Evolutionary conservation across 345 rosid genomes (phyloP).

Genomic region (Eucalyptus victrix): DNA sequence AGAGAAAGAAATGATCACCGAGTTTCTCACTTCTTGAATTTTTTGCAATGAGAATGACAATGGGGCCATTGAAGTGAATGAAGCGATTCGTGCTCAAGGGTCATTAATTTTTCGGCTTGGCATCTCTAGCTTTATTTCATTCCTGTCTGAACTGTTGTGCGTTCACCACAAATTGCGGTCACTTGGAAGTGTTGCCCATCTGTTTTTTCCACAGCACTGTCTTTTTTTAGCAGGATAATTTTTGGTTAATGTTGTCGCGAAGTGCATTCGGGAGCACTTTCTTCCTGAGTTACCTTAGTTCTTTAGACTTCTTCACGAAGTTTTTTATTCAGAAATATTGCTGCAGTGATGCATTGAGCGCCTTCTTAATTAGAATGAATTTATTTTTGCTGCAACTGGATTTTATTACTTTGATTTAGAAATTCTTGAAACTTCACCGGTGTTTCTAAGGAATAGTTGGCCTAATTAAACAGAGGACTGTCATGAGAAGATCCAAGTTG

Average conservation of each 20-base stretch:
- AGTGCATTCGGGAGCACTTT: background rate
- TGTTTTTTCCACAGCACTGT: background rate
- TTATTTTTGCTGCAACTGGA: background rate
- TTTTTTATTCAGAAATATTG: background rate
- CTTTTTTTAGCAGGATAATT: background rate
- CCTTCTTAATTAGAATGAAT: background rate
- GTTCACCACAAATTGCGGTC: background rate
- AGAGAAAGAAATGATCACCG: background rate
- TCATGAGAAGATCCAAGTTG: background rate
- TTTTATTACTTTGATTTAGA: background rate
- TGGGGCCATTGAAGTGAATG: background rate
- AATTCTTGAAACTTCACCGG: background rate
- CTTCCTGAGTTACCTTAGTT: background rate
- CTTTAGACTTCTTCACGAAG: background rate
- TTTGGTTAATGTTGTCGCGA: background rate
- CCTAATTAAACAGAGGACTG: background rate
- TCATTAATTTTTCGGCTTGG: background rate
- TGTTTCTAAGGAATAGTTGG: background rate
- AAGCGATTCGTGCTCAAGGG: background rate
- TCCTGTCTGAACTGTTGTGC: background rate
- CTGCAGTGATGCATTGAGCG: background rate
- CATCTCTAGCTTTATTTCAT: background rate
- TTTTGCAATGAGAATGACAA: background rate
- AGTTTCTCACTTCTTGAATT: background rate
- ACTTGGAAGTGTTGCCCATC: background rate